phyloP scores from a whole-genome alignment of 306 rosid species.

The Cyamopsis tetragonoloba region DNA sequence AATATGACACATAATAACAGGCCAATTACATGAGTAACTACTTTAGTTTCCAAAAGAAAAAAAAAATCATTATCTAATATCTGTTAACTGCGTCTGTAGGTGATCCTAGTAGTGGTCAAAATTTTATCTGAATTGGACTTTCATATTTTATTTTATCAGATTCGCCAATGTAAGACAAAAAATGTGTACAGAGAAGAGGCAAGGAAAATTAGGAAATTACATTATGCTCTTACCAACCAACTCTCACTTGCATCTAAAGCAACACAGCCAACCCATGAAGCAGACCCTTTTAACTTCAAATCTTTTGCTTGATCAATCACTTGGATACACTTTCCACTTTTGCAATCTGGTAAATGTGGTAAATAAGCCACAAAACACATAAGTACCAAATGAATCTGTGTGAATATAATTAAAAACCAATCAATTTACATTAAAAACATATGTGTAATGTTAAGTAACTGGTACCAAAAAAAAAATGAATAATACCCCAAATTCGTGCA shows the following conservation, averaged over 20 bases:
- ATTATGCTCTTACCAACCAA: conserved; percentile 76
- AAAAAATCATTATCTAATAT: conserved; percentile 1
- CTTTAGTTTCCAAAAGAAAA: not conserved
- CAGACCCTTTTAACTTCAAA: conserved; percentile 51
- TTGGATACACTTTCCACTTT: conserved; percentile 73
- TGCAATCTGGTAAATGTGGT: conserved; percentile 64
- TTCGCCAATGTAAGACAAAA: not conserved
- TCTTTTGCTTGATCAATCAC: conserved; percentile 60
- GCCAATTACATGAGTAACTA: not conserved
- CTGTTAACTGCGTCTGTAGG: not conserved
- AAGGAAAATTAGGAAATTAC: not conserved
- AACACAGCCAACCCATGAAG: conserved; percentile 64
- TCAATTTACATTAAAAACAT: not conserved
- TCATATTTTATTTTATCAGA: conserved; percentile 8
- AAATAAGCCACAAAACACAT: conserved; percentile 25
- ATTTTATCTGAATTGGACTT: not conserved
- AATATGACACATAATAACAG: not conserved
- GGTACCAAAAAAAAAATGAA: not conserved
- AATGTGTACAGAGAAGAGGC: not conserved
- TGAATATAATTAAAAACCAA: conserved; percentile 3
- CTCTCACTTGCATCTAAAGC: conserved; percentile 88
- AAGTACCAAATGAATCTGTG: conserved; percentile 3
- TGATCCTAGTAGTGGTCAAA: not conserved
- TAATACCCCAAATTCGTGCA: conserved; percentile 82
- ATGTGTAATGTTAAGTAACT: conserved; percentile 2